These are phyloP conservation scores for Trichoderma reesei DNA, from an alignment of 495 filamentous ascomycete species.

Conservation along the genomic window DNA sequence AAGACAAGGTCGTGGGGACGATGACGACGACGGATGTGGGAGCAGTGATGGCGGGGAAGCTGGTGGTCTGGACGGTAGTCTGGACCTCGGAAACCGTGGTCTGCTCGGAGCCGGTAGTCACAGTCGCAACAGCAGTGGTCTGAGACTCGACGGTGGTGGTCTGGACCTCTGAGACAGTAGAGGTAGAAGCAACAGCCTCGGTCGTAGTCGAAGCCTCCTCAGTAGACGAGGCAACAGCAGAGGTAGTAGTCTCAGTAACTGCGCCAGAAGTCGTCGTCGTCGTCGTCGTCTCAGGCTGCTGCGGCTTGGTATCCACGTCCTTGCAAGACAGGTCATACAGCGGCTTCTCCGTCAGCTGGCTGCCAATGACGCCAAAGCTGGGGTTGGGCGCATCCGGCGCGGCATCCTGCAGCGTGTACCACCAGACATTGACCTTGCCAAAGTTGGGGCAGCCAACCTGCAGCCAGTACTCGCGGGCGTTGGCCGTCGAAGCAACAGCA, in stretches of 20 bases:
- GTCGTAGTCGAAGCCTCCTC: neutral
- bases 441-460: constrained; percentile 65
- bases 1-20: neutral
- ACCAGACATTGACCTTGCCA: constrained; percentile 61
- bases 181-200: neutral
- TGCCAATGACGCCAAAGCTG: constrained; percentile 55
- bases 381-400: constrained; percentile 46
- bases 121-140: neutral
- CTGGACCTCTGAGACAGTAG: neutral
- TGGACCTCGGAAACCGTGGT: neutral
- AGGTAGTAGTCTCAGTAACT: neutral
- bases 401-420: constrained; percentile 65
- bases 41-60: neutral
- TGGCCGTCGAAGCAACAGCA: constrained; percentile 53
- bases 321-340: constrained; percentile 54
- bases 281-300: neutral
- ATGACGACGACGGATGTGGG: neutral
- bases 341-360: constrained; percentile 39
- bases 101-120: neutral
- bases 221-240: neutral
- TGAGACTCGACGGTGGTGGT: neutral
- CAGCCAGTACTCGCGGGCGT: constrained; percentile 73
- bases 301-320: constrained; percentile 2
- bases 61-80: neutral
- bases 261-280: neutral